Conservation (phyloP, 2,329 filamentous ascomycete species). For the Fusarium sp. region DNA sequence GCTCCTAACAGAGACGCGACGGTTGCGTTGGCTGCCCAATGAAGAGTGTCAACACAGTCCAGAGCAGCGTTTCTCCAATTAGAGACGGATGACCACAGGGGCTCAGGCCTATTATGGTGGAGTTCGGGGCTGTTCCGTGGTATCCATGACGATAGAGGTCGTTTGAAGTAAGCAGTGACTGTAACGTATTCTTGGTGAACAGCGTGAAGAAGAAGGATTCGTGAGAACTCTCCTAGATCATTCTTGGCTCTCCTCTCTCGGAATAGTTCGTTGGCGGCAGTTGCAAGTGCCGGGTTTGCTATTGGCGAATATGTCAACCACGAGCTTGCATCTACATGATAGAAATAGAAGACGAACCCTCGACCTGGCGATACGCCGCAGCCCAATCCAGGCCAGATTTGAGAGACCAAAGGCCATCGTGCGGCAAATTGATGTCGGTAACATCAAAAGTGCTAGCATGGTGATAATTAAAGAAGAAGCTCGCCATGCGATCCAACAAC, state of each 20-base stretch:
- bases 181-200: slow-evolving; percentile 39
- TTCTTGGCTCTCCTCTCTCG: slow-evolving; percentile 29
- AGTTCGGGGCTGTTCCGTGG: slow-evolving; percentile 29
- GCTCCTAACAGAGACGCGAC: slow-evolving; percentile 65
- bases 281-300: slow-evolving; percentile 33
- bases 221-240: slow-evolving; percentile 41
- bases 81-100: background rate
- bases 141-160: slow-evolving; percentile 39
- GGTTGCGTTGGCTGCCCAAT: slow-evolving; percentile 70
- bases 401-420: slow-evolving; percentile 28
- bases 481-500: slow-evolving; percentile 21
- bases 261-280: slow-evolving; percentile 29
- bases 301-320: slow-evolving; percentile 18
- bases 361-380: background rate
- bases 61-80: slow-evolving; percentile 62
- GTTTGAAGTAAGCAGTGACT: slow-evolving; percentile 33
- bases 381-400: slow-evolving; percentile 13
- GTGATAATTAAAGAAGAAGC: slow-evolving; percentile 17
- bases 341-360: background rate
- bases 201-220: slow-evolving; percentile 42
- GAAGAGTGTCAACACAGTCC: slow-evolving; percentile 68
- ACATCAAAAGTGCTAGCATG: slow-evolving; percentile 2
- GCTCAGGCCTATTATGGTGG: background rate
- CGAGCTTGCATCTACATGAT: no score
- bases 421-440: slow-evolving; percentile 1